Evolutionary conservation across 2,329 filamentous ascomycete species (phyloP), one percentile per base, ranked within the genome.

Genomic region (Berkeleyomyces basicola): DNA sequence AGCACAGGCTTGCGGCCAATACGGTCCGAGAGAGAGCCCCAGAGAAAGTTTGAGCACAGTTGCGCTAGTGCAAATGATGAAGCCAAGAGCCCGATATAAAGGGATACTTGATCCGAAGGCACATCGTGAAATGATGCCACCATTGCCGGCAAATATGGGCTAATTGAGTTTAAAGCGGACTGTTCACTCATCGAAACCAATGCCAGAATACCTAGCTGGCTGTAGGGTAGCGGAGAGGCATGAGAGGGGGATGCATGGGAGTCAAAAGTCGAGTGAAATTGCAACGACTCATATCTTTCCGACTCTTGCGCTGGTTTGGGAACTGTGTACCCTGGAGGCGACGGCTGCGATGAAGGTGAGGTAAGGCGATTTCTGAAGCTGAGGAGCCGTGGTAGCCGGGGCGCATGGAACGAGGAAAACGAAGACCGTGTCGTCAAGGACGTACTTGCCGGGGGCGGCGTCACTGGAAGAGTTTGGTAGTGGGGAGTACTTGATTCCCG

Each of bases 131-230:
- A 97, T 0, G 83, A 84, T 31, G 83, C 82, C 1, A 91, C 85
- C 92, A 99, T 97, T 68, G 90, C 83, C 0, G 93, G 93, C 1
- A 99, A 82, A 72, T 99, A 99, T 0, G 93, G 93, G 9, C 87
- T 88, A 69, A 99, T 96, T 31, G 90, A 96, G 73, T 99, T 99
- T 70, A 99, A 81, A 0, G 93, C 93, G 0, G 92, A 97, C 77
- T 99, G 93, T 72, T 99, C 93, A 61, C 88, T 87, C 31, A 99
- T 79, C 5, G 91, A 91, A 65, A 99, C 88, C 67, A 96, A 76
- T 1, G 92, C 92, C 42, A 99, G 77, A 10, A 97, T 82, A 4
- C 84, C 80, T 65, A 99, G 85, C 76, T 97, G 93, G 67, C 79
- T 83, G 67, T 83, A 83, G 0, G 93, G 93, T 16, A 99, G 75